phyloP scores from a whole-genome alignment of 2,329 filamentous ascomycete genomes.

The Grosmannia serpens region DNA sequence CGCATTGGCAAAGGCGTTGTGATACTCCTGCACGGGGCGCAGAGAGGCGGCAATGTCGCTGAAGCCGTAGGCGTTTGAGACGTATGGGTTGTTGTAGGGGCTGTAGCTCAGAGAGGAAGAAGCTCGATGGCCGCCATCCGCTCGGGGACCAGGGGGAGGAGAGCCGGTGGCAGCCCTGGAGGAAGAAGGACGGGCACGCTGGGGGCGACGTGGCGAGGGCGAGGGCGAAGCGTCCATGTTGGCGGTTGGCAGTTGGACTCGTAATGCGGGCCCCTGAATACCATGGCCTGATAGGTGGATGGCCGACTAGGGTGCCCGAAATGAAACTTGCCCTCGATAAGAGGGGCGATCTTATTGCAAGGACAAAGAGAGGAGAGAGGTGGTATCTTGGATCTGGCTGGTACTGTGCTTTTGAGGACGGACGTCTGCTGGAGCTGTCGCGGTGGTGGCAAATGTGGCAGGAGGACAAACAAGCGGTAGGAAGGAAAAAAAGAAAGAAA shows the following conservation, averaged over 20 bases:
- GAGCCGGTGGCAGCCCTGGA: not conserved
- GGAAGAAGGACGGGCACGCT: not conserved
- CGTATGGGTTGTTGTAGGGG: not conserved
- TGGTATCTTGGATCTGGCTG: too few species aligned
- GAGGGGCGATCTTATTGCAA: too few species aligned
- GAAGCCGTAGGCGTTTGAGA: slow-evolving; percentile 3
- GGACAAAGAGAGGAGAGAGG: too few species aligned
- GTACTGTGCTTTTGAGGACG: too few species aligned
- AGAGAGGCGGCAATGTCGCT: slow-evolving; percentile 1
- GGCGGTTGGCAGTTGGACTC: too few species aligned
- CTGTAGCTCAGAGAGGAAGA: not conserved
- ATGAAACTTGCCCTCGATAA: not conserved
- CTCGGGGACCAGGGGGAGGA: not conserved
- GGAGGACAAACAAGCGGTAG: not conserved
- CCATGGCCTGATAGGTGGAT: slow-evolving; percentile 23
- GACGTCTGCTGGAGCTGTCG: too few species aligned
- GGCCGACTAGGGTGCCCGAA: not conserved
- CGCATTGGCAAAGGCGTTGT: slow-evolving; percentile 20
- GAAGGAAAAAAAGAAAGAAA: not conserved
- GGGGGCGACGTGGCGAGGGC: slow-evolving; percentile 8
- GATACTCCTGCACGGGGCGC: slow-evolving; percentile 20
- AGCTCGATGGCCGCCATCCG: not conserved
- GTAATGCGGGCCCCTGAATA: slow-evolving; percentile 10
- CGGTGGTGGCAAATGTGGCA: not conserved
- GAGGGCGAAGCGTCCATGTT: slow-evolving; percentile 7